Evolutionary conservation across 441 rosid genomes (phyloP), one percentile per base, ranked within the genome.

Genomic region (Eruca vesicaria): DNA sequence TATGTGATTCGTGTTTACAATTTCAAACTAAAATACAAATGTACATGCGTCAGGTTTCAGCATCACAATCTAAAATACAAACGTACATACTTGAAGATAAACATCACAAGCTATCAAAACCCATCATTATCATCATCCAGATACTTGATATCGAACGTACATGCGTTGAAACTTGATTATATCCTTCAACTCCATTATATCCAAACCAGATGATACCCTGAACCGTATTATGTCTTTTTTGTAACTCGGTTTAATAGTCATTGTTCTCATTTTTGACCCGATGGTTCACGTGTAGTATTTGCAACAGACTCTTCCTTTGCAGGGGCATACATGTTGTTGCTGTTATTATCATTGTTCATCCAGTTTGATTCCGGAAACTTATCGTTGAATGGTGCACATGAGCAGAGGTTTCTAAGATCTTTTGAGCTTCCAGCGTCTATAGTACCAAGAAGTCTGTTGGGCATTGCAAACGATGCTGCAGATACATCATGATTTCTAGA

Each of bases 41-140:
- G n/a, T n/a, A n/a, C n/a, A n/a, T n/a, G n/a, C n/a, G n/a, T n/a
- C n/a, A n/a, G n/a, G n/a, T n/a, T n/a, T n/a, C n/a, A n/a, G n/a
- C n/a, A n/a, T n/a, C n/a, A n/a, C n/a, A n/a, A n/a, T n/a, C n/a
- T n/a, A n/a, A n/a, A n/a, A n/a, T n/a, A n/a, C 4, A 26, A 18
- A 23, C 23, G 60, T 21, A 76, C 98, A 94, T 69, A 92, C 97
- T 52, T 83, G 96, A 75, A 91, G 80, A 81, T 94, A 97, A 2
- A 90, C 90, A 36, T 94, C 89, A 20, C 98, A 92, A 41, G 91
- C 95, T n/a, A 94, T 87, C 84, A 85, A 66, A 77, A 92, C 93
- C 97, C 89, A 87, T 94, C 98, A 9, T 77, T 84, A 82, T 94
- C 97, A 28, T 92, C 98, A 28, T 92, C 98, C 4, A 92, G 83